A percentile compares a stretch with the other conserved stretches of the same genome.
Conservation (phyloP, 257 asterid genomes). For the Lycium barbarum region DNA sequence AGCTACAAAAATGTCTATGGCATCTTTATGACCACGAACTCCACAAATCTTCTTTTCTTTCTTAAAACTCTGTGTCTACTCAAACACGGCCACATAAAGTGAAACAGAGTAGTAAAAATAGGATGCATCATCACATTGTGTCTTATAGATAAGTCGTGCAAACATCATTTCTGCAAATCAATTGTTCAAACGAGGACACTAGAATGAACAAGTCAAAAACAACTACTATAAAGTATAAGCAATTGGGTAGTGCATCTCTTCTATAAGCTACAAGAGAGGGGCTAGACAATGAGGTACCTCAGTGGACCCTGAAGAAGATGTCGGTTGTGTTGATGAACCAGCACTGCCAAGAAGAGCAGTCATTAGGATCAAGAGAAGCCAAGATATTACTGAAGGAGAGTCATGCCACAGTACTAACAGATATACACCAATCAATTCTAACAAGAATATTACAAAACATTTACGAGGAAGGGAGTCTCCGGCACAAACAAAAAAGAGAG, state of each 20-base stretch:
- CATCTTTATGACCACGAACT: background rate
- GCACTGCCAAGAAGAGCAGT: constrained; percentile 56
- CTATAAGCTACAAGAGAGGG: constrained; percentile 26
- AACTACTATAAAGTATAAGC: background rate
- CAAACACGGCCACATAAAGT: background rate
- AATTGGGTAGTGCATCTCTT: background rate
- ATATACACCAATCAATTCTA: background rate
- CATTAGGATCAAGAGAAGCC: constrained; percentile 27
- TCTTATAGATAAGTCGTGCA: constrained; percentile 1
- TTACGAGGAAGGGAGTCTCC: background rate
- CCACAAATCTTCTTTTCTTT: background rate
- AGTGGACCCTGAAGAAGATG: constrained; percentile 64
- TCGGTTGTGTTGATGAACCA: constrained; percentile 66
- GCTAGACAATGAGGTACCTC: constrained; percentile 62
- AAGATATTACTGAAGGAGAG: constrained; percentile 11
- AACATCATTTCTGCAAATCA: background rate
- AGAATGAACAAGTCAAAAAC: background rate
- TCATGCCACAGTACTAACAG: background rate
- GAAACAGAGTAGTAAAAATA: background rate
- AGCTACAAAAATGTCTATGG: background rate
- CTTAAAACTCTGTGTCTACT: background rate
- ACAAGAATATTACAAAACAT: background rate
- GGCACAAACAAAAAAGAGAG: background rate
- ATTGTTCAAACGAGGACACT: background rate
- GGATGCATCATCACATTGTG: background rate